Evolutionary conservation across 768 basidiomycete genomes (phyloP).

Genomic region (Hypholoma sublateritium): DNA sequence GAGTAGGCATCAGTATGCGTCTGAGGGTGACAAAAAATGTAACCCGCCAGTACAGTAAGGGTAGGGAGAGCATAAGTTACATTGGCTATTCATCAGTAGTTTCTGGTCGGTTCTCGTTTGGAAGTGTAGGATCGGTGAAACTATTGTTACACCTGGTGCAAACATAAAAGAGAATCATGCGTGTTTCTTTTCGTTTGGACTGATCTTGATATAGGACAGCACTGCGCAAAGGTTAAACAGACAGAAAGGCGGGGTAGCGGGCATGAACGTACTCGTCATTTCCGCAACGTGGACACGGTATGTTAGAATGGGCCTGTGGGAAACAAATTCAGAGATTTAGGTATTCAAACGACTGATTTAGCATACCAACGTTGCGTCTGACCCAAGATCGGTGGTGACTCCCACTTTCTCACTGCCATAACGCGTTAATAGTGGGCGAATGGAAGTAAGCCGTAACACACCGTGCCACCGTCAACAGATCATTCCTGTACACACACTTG

Average conservation of each 20-base stretch:
- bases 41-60: constrained; percentile 2
- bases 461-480: constrained; percentile 92
- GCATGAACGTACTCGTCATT: constrained; percentile 66
- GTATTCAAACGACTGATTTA: background rate
- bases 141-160: constrained; percentile 80
- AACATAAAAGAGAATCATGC: constrained; percentile 92
- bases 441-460: constrained; percentile 29
- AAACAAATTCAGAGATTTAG: background rate
- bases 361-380: constrained; percentile 85
- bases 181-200: constrained; percentile 92
- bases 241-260: constrained; percentile 4
- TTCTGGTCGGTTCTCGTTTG: constrained; percentile 40
- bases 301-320: constrained; percentile 78
- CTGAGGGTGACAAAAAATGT: background rate
- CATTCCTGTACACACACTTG: constrained; percentile 91
- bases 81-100: constrained; percentile 8
- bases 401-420: constrained; percentile 84
- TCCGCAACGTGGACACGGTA: constrained; percentile 79
- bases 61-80: background rate
- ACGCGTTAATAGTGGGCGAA: constrained; percentile 17
- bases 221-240: constrained; percentile 38
- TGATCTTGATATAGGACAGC: constrained; percentile 96
- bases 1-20: background rate
- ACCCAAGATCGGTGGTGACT: constrained; percentile 82
- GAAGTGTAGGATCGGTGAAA: constrained; percentile 69